Evolutionary conservation across 1,284 basidiomycete genomes (phyloP).

Genomic region (Cutaneotrichosporon dermatis): DNA sequence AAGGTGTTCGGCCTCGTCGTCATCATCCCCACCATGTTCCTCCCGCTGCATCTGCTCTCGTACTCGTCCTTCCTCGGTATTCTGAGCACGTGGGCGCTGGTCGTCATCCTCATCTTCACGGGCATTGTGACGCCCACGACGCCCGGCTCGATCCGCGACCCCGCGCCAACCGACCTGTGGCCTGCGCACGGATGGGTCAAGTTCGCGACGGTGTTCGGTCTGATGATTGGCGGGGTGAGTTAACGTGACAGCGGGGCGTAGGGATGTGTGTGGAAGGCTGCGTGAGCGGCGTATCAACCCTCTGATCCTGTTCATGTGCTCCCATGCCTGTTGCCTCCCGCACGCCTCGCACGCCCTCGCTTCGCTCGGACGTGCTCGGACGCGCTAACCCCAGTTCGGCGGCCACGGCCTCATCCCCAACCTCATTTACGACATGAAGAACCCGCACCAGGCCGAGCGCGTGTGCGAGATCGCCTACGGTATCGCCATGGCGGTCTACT

Average conservation of each 20-base stretch:
- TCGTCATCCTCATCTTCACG: slow-evolving; percentile 75
- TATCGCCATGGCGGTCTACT: slow-evolving; percentile 72
- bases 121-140: slow-evolving; percentile 56
- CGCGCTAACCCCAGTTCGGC: slow-evolving; percentile 28
- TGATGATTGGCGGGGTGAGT: slow-evolving; percentile 75
- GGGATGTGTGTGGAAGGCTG: no score
- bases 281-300: no score
- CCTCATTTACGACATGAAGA: slow-evolving; percentile 79
- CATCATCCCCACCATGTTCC: slow-evolving; percentile 73
- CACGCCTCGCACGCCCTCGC: no score
- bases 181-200: slow-evolving; percentile 57
- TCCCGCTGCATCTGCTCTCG: slow-evolving; percentile 80
- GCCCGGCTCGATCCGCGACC: slow-evolving; percentile 77
- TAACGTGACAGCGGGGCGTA: not conserved
- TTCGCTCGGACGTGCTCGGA: not conserved
- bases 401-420: slow-evolving; percentile 47
- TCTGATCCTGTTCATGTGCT: no score
- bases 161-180: slow-evolving; percentile 65
- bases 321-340: not conserved
- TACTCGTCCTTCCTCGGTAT: slow-evolving; percentile 80
- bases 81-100: slow-evolving; percentile 66
- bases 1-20: slow-evolving; percentile 67
- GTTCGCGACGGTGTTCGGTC: slow-evolving; percentile 72
- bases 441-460: slow-evolving; percentile 66
- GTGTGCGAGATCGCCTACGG: slow-evolving; percentile 52